phyloP scores from a whole-genome alignment of 306 rosid species.

The Adenanthera pavonina region DNA sequence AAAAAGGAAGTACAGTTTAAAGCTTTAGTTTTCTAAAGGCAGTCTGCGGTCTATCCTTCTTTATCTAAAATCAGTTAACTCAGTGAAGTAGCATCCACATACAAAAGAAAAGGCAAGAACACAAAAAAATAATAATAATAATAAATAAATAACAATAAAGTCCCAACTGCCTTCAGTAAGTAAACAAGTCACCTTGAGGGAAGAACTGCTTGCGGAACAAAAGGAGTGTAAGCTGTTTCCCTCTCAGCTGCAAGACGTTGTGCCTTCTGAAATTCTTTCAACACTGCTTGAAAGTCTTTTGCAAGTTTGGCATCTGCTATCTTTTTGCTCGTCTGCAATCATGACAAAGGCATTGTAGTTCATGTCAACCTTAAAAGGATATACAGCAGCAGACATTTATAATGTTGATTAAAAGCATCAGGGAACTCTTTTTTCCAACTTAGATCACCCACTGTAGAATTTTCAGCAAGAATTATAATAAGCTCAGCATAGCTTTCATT shows the following conservation, averaged over 20 bases:
- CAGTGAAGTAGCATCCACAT: conserved; percentile 21
- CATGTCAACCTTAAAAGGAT: conserved; percentile 7
- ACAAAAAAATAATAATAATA: neutral
- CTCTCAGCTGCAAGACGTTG: conserved; percentile 98
- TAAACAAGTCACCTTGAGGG: conserved; percentile 68
- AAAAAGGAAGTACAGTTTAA: neutral
- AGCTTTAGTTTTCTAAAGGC: neutral
- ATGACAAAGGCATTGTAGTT: conserved; percentile 26
- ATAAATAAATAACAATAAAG: too few relatives aligned
- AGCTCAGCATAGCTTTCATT: neutral
- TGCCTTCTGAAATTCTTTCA: conserved; percentile 95
- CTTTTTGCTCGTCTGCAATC: conserved; percentile 84
- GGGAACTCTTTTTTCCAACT: neutral
- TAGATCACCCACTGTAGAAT: neutral
- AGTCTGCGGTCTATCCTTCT: conserved; percentile 12
- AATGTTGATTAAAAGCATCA: neutral
- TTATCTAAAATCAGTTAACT: neutral
- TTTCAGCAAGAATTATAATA: conserved; percentile 9
- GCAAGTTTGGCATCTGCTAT: conserved; percentile 97
- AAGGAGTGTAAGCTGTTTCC: conserved; percentile 89
- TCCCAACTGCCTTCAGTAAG: conserved; percentile 26
- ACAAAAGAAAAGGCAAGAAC: neutral
- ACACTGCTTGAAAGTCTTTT: conserved; percentile 92
- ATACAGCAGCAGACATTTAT: neutral
- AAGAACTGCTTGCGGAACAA: conserved; percentile 75